Evolutionary conservation across 164 flowering plant genomes (phyloP).

Genomic region (Stephania japonica): DNA sequence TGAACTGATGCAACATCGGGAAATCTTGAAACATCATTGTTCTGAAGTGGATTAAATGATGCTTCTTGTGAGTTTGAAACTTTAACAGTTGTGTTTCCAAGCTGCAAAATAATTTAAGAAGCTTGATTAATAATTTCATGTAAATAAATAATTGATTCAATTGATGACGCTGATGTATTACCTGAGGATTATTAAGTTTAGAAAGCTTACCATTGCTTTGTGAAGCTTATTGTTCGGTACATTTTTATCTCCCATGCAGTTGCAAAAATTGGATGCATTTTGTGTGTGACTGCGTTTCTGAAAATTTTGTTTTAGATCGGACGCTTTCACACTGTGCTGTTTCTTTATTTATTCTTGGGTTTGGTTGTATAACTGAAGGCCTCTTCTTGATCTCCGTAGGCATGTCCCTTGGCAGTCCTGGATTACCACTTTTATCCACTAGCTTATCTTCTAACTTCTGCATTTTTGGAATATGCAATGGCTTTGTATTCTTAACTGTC

Average conservation of each 20-base stretch:
- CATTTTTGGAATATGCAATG: slow-evolving; percentile 9
- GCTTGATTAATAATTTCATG: background rate
- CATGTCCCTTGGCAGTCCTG: slow-evolving; percentile 15
- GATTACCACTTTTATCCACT: slow-evolving; percentile 22
- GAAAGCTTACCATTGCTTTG: slow-evolving; percentile 39
- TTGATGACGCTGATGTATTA: background rate
- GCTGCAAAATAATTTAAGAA: slow-evolving; percentile 13
- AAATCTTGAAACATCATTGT: too few relatives aligned
- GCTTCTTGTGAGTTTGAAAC: slow-evolving; percentile 14
- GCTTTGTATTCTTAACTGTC: slow-evolving; percentile 16
- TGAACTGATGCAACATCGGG: slow-evolving; percentile 8
- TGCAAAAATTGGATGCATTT: slow-evolving; percentile 6
- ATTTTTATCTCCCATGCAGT: slow-evolving; percentile 19
- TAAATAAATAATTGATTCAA: slow-evolving; percentile 1
- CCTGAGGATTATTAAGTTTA: background rate
- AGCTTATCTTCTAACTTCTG: slow-evolving; percentile 16
- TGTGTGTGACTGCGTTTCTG: slow-evolving; percentile 13
- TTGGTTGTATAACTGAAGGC: slow-evolving; percentile 24
- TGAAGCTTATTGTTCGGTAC: slow-evolving; percentile 13
- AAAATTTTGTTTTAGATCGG: slow-evolving; percentile 9
- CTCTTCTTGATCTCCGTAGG: slow-evolving; percentile 26
- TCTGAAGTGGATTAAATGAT: slow-evolving; percentile 13
- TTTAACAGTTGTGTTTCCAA: slow-evolving; percentile 8
- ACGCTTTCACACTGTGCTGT: slow-evolving; percentile 21
- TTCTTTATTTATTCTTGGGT: slow-evolving; percentile 30